phyloP scores from a whole-genome alignment of 164 flowering plant species.

The Paratinospora sagittata region DNA sequence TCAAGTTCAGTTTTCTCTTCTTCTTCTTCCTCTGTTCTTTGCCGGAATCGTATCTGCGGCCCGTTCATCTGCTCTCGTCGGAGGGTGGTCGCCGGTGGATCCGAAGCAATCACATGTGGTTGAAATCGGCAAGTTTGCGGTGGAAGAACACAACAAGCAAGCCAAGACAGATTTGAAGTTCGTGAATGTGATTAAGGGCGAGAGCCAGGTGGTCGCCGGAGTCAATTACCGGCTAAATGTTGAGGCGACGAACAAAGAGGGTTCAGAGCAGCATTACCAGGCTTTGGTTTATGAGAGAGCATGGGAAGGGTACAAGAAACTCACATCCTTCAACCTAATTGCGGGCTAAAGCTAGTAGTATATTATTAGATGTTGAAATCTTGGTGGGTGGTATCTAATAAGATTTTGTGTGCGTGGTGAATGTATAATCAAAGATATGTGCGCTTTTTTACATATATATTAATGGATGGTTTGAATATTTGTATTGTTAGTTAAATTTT shows the following conservation, averaged over 20 bases:
- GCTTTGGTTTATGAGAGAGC: not conserved
- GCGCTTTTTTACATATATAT: too few relatives aligned
- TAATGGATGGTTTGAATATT: too few relatives aligned
- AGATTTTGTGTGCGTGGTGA: too few relatives aligned
- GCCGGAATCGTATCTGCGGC: not conserved
- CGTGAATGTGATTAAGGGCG: not conserved
- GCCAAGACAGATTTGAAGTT: not conserved
- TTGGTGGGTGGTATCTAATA: too few relatives aligned
- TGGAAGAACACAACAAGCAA: not conserved
- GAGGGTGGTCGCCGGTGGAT: not conserved
- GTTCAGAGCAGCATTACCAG: not conserved
- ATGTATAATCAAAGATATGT: too few relatives aligned
- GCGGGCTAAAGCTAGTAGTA: not conserved
- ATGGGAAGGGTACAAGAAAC: not conserved
- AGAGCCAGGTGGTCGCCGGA: not conserved
- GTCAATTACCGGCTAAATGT: not conserved
- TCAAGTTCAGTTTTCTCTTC: not conserved
- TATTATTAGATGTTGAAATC: too few relatives aligned
- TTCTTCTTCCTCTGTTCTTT: not conserved
- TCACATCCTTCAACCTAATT: not conserved
- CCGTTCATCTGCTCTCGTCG: not conserved
- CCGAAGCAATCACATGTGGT: not conserved
- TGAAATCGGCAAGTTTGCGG: not conserved
- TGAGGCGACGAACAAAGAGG: not conserved
- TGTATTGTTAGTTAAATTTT: too few relatives aligned